Percentiles rank a stretch among this genome's conserved stretches.
Conservation (phyloP, 164 flowering plant genomes). For the Nymphaea thermarum region DNA sequence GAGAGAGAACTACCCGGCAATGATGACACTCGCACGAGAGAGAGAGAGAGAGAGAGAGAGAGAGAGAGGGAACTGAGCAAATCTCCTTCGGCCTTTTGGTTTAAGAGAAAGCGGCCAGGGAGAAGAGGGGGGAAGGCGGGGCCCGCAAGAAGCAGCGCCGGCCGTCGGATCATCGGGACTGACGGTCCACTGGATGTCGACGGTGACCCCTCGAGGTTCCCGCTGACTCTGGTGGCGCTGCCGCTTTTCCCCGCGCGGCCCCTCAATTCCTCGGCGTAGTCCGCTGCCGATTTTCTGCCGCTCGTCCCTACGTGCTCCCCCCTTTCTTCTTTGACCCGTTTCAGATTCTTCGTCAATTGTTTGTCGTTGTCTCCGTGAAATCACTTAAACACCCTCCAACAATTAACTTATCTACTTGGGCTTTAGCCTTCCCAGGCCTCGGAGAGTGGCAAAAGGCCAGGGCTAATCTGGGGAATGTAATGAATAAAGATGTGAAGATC, state of each 20-base stretch:
- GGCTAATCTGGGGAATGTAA: too few relatives aligned
- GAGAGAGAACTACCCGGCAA: neutral
- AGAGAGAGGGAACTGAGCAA: neutral
- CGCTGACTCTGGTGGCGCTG: neutral
- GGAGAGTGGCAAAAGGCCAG: too few relatives aligned
- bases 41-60: conserved; percentile 1
- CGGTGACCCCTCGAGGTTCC: neutral
- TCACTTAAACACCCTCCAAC: too few relatives aligned
- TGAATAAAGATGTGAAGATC: too few relatives aligned
- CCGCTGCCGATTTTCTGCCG: neutral
- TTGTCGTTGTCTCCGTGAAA: too few relatives aligned
- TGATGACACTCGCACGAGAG: neutral
- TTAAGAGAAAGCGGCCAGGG: neutral
- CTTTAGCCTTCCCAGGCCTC: too few relatives aligned
- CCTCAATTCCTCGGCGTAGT: neutral
- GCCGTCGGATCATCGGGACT: neutral
- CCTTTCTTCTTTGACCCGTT: too few relatives aligned
- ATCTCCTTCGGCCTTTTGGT: neutral
- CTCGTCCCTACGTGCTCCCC: too few relatives aligned
- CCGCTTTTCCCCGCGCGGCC: neutral
- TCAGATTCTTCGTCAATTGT: too few relatives aligned
- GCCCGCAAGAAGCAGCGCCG: neutral
- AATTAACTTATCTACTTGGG: too few relatives aligned
- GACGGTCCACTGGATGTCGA: neutral
- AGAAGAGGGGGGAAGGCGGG: neutral